Conservation (phyloP, 2,329 filamentous ascomycete species). For the Ceratocystis cubensis region DNA sequence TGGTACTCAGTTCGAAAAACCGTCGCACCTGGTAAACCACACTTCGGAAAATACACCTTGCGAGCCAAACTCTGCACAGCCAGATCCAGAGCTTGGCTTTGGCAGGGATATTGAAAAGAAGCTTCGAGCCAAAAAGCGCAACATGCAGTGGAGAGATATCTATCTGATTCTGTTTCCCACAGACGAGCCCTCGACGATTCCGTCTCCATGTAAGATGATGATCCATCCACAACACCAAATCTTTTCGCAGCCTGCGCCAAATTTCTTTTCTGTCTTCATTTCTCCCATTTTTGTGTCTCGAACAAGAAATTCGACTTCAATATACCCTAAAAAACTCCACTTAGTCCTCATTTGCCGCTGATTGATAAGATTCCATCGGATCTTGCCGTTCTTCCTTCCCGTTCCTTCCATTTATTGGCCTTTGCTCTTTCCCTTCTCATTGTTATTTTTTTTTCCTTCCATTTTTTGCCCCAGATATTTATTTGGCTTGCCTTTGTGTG, state of each 20-base stretch:
- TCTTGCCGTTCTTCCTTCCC: not conserved
- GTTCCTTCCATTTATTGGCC: not conserved
- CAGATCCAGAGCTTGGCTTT: slow-evolving; percentile 16
- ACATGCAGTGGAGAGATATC: slow-evolving; percentile 18
- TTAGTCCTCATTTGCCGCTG: not conserved
- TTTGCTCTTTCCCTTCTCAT: not conserved
- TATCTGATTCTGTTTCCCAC: slow-evolving; percentile 18
- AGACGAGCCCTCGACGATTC: slow-evolving; percentile 11
- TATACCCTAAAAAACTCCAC: not conserved
- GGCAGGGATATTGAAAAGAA: slow-evolving; percentile 12
- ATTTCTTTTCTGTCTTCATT: not conserved
- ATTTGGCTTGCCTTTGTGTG: not conserved
- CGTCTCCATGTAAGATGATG: slow-evolving; percentile 16
- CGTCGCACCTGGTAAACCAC: slow-evolving; percentile 8
- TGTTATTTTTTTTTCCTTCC: not conserved
- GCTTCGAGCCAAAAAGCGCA: slow-evolving; percentile 18
- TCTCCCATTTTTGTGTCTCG: not conserved
- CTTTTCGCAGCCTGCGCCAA: not conserved
- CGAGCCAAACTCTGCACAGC: not conserved
- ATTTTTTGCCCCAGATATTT: not conserved
- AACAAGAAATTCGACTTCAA: not conserved
- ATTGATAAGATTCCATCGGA: slow-evolving; percentile 12
- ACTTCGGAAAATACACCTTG: not conserved
- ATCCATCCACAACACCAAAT: not conserved
- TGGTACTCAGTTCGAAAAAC: slow-evolving; percentile 8